Conservation (phyloP, 2,329 filamentous ascomycete genomes). For the Capronia americana region DNA sequence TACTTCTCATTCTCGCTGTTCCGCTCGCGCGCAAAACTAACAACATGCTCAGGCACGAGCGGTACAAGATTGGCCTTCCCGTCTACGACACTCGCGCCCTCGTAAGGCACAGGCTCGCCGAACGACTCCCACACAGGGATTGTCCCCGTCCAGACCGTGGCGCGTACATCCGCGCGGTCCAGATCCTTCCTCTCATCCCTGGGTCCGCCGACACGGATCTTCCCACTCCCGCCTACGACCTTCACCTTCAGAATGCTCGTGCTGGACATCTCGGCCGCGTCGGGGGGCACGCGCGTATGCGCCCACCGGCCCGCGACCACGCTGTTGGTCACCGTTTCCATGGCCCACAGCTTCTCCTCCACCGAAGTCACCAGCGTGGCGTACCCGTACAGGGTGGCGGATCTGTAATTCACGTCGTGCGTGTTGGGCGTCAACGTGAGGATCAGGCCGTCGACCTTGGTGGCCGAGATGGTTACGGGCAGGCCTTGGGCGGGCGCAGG, state of each 20-base stretch:
- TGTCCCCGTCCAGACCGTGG: slow-evolving; percentile 64
- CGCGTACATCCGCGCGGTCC: slow-evolving; percentile 55
- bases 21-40: slow-evolving; percentile 57
- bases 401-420: slow-evolving; percentile 87
- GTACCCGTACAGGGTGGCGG: slow-evolving; percentile 76
- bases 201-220: slow-evolving; percentile 70
- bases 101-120: slow-evolving; percentile 65
- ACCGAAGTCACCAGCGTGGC: slow-evolving; percentile 69
- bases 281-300: slow-evolving; percentile 72
- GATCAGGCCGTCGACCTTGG: slow-evolving; percentile 78
- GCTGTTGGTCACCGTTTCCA: slow-evolving; percentile 76
- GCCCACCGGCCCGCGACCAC: slow-evolving; percentile 76
- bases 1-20: slow-evolving; percentile 54
- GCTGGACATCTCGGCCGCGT: slow-evolving; percentile 72
- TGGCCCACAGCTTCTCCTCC: slow-evolving; percentile 76
- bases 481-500: slow-evolving; percentile 50
- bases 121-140: slow-evolving; percentile 68
- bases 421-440: slow-evolving; percentile 78
- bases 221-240: slow-evolving; percentile 74
- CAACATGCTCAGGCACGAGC: slow-evolving; percentile 68
- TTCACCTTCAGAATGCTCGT: slow-evolving; percentile 74
- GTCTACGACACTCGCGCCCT: neutral
- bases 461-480: slow-evolving; percentile 74
- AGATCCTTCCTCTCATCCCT: slow-evolving; percentile 64
- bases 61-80: slow-evolving; percentile 64